Base-by-base conservation (phyloP, 352 stramenopile species). In the Thalassiosira exigua region DNA sequence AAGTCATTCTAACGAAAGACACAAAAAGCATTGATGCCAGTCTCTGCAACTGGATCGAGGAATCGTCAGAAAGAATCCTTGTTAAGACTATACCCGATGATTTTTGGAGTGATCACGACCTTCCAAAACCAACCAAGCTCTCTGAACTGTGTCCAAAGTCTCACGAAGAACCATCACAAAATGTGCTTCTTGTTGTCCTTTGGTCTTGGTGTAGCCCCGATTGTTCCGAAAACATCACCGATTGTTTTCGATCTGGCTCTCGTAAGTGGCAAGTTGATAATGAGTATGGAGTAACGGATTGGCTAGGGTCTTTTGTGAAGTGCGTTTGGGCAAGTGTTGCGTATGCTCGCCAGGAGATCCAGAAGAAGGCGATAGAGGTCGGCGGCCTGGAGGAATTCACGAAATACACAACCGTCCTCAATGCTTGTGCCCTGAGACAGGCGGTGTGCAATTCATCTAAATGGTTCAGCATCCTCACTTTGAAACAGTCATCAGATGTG, bases 31-130 rank as follows among this genome's bases (percentile, higher is more conserved):
- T 30, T 60, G 24, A 60, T 24, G 5, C 26, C 7, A 60, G 32
- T 39, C 52, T 60, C 3, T 12, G n/a, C 52, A 60, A 60, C 29
- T 60, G 52, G 52, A 32, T 60, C 3, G 21, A 60, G 52, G 52
- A 60, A 60, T 60, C 52, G 32, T 60, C 52, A 17, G n/a, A 32
- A 36, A 60, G 32, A 60, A 60, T 60, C 32, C 52, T 60, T 32
- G 21, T 21, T 7, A 26, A 60, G 19, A 36, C 32, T 32, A 60
- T 60, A 60, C 52, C 52, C 26, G 7, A 60, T 9, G 32, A 60
- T 19, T 60, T 60, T 60, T 60, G 52, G 52, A 60, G 5, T 36
- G 52, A 60, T 7, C 24, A 60, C 24, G 21, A 60, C 36, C 52
- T 60, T 24, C 36, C 52, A 32, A 60, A 60, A 60, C 52, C 52